Percentiles rank a stretch among this genome's conserved stretches.
Evolutionary conservation across 495 filamentous ascomycete genomes (phyloP).

Genomic region (Tuber calosporum): DNA sequence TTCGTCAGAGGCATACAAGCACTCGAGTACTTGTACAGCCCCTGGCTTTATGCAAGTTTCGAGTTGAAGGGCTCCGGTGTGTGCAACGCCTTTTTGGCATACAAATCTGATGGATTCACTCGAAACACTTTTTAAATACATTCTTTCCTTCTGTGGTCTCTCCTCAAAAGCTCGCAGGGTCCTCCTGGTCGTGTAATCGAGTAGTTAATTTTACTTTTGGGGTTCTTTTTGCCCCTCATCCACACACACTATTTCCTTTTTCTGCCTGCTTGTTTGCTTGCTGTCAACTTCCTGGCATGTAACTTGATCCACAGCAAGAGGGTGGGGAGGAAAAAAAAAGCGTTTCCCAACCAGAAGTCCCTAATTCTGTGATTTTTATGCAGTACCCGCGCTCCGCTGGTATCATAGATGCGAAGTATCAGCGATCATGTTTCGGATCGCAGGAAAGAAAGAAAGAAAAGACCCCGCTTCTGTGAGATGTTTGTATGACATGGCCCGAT

Average conservation of each 20-base stretch:
- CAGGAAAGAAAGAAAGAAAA: background rate
- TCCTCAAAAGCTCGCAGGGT: background rate
- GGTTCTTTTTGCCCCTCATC: background rate
- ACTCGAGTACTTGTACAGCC: too few relatives aligned
- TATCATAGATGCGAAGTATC: background rate
- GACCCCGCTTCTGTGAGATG: slow-evolving; percentile 5
- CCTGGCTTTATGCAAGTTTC: too few relatives aligned
- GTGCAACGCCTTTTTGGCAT: too few relatives aligned
- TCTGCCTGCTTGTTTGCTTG: slow-evolving; percentile 1
- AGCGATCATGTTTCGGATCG: slow-evolving; percentile 6
- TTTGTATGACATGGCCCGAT: background rate
- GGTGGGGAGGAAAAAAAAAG: background rate
- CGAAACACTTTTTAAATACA: background rate
- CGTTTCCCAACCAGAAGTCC: background rate
- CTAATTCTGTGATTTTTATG: background rate
- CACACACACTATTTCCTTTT: background rate
- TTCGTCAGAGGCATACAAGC: too few relatives aligned
- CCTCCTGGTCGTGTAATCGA: background rate
- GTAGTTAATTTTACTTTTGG: background rate
- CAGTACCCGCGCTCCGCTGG: background rate
- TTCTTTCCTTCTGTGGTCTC: background rate
- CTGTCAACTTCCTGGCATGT: background rate
- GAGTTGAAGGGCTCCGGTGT: too few relatives aligned
- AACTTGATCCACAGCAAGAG: background rate
- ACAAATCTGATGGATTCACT: too few relatives aligned